Evolutionary conservation across 176 grass and related monocot genomes (phyloP).

Genomic region (Urochloa ruziziensis): DNA sequence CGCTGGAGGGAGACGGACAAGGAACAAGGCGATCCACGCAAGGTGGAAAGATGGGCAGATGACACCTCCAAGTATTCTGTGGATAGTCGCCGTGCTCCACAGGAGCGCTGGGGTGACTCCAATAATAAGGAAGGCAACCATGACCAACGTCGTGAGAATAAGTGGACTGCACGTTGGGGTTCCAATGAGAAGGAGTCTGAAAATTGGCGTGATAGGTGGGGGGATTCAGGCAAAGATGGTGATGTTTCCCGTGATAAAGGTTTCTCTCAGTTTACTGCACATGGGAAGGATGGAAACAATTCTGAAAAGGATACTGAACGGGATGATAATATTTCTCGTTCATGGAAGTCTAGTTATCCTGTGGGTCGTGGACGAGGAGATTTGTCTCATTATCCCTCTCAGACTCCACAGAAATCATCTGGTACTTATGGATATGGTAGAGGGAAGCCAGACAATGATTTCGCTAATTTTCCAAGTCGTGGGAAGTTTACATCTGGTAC

Average conservation of each 20-base stretch:
- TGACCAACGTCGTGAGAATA: slow-evolving; percentile 79
- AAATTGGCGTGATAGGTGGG: slow-evolving; percentile 67
- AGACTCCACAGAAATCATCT: slow-evolving; percentile 43
- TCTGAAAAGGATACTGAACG: slow-evolving; percentile 77
- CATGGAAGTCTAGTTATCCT: slow-evolving; percentile 83
- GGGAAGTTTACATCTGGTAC: slow-evolving; percentile 64
- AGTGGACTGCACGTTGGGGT: slow-evolving; percentile 85
- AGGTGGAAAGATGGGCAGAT: slow-evolving; percentile 68
- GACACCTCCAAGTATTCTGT: slow-evolving; percentile 56
- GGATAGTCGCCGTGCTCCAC: slow-evolving; percentile 54
- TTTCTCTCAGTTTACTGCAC: slow-evolving; percentile 35
- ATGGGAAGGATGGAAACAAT: slow-evolving; percentile 62
- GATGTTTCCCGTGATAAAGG: slow-evolving; percentile 58
- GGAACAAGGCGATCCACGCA: slow-evolving; percentile 65
- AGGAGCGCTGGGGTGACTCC: slow-evolving; percentile 65
- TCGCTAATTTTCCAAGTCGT: slow-evolving; percentile 49
- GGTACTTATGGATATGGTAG: slow-evolving; percentile 68
- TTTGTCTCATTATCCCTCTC: slow-evolving; percentile 46
- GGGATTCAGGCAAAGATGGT: slow-evolving; percentile 64
- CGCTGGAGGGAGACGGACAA: slow-evolving; percentile 76
- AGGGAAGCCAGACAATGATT: slow-evolving; percentile 60
- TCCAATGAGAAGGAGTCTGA: slow-evolving; percentile 80
- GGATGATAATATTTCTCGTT: slow-evolving; percentile 66
- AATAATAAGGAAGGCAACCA: slow-evolving; percentile 63
- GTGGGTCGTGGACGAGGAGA: slow-evolving; percentile 72